Evolutionary conservation across 139 green algal genomes (phyloP).

Genomic region (Asterochloris erici): DNA sequence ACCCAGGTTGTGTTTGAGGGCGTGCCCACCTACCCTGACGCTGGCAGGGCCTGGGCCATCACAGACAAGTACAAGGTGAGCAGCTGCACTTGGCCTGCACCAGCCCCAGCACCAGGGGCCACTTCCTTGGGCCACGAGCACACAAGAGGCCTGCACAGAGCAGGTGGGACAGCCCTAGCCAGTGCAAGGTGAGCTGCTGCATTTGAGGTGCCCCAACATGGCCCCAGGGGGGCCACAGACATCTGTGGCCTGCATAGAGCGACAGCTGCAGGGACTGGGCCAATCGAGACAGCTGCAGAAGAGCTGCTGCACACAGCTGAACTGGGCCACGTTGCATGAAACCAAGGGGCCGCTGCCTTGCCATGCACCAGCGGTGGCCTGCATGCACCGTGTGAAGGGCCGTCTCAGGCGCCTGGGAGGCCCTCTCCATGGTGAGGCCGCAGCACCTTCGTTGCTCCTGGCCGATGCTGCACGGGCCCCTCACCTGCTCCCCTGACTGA

Average conservation of each 20-base stretch:
- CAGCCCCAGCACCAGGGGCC: too few species aligned
- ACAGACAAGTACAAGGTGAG: slow-evolving; percentile 80
- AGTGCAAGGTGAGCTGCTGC: too few species aligned
- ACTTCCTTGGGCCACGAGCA: too few species aligned
- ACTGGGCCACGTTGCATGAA: not conserved
- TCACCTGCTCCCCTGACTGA: too few species aligned
- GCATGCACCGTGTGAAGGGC: slow-evolving; percentile 84
- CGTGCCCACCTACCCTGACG: slow-evolving; percentile 88
- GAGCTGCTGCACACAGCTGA: not conserved
- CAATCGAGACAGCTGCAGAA: slow-evolving; percentile 83
- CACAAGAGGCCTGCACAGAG: too few species aligned
- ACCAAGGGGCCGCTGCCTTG: too few species aligned
- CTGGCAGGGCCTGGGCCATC: slow-evolving; percentile 89
- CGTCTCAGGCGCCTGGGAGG: not conserved
- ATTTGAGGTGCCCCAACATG: not conserved
- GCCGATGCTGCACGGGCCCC: too few species aligned
- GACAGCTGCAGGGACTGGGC: slow-evolving; percentile 89
- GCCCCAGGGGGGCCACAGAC: too few species aligned
- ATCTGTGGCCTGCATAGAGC: slow-evolving; percentile 66
- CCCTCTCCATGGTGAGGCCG: too few species aligned
- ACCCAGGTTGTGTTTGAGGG: slow-evolving; percentile 91
- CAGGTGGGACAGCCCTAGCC: too few species aligned
- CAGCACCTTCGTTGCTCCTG: too few species aligned
- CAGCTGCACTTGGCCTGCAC: not conserved
- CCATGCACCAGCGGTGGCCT: slow-evolving; percentile 29